A percentile compares a stretch with the other conserved stretches of the same genome.
Conservation (phyloP, 129 eudicot genomes). For the Tanacetum coccineum region DNA sequence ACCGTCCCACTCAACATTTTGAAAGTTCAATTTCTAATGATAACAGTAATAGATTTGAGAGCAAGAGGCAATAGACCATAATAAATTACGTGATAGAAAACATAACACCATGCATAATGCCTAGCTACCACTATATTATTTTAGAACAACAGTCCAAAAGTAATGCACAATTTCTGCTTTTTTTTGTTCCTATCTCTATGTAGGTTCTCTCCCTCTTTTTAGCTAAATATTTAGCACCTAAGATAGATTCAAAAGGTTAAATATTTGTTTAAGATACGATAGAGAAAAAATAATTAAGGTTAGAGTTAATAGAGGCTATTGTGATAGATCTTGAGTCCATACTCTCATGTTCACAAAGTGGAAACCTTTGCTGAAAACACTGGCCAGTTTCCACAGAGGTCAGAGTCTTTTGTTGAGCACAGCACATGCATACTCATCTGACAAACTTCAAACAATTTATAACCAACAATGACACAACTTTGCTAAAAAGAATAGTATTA, state of each 20-base stretch:
- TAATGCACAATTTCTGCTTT: slow-evolving; percentile 25
- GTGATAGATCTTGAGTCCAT: slow-evolving; percentile 28
- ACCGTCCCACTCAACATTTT: slow-evolving; percentile 18
- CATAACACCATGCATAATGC: slow-evolving; percentile 23
- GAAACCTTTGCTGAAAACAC: slow-evolving; percentile 31
- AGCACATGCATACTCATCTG: slow-evolving; percentile 37
- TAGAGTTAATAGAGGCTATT: slow-evolving; percentile 21
- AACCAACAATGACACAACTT: background rate
- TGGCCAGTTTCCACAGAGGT: slow-evolving; percentile 26
- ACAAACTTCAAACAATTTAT: slow-evolving; percentile 24
- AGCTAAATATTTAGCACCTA: slow-evolving; percentile 10
- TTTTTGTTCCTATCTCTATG: slow-evolving; percentile 24
- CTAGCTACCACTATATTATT: slow-evolving; percentile 22
- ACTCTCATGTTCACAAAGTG: slow-evolving; percentile 26
- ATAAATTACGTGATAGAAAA: slow-evolving; percentile 21
- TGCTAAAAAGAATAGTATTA: slow-evolving; percentile 10
- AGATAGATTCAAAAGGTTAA: background rate
- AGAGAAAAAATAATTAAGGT: slow-evolving; percentile 1
- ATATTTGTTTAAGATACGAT: too few relatives aligned
- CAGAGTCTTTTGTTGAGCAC: slow-evolving; percentile 23
- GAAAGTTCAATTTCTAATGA: slow-evolving; percentile 2
- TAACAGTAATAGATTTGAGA: background rate
- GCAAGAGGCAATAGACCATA: slow-evolving; percentile 18
- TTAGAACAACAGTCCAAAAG: slow-evolving; percentile 26
- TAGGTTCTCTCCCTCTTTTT: background rate